Evolutionary conservation across 1,284 basidiomycete species (phyloP), one percentile per base, ranked within the genome.

Genomic region (Cutaneotrichosporon sp.): DNA sequence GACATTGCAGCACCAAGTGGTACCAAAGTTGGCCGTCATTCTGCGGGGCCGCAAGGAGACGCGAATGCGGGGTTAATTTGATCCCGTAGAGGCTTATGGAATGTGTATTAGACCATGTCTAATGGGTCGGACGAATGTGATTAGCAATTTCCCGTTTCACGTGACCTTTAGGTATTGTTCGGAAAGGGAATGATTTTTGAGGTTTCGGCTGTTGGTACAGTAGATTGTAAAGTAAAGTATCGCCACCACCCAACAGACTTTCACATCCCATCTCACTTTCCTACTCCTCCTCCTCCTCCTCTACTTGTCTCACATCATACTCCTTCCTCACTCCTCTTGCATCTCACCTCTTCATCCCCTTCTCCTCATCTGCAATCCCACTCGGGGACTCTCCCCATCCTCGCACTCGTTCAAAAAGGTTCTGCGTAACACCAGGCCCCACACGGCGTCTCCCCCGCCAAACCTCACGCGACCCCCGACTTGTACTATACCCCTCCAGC

Each of bases 391-490:
- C 49, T 26, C 26, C 22, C 49, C 49, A 30, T 50, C 49, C 22
- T 30, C 26, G 5, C 49, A 50, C 42, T 46, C 42, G 16, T 46
- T 46, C 42, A 50, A 50, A 50, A 50, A 30, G 30, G 51, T 18
- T 26, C 49, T 51, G 51, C 51, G n/a, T 26, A 31, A 30, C 31
- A n/a, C 30, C 18, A 8, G 18, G 31, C 31, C 51, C 51, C 49
- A 2, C 30, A 11, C 26, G 31, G 51, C 14, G 31, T 8, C 9
- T 9, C 13, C 13, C 31, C 16, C 31, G 8, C 26, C 32, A 49
- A 36, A 36, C 32, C 46, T 59, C 58, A 59, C 58, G 30, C 50
- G 58, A 59, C 58, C 36, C 57, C 40, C 47, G 13, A 18, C 11
- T 11, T 34, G 21, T 49, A 51, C 47, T 26, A 51, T 51, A 51